phyloP scores from a whole-genome alignment of 1,139 yeast genomes.

The Geotrichum phurueaensis region DNA sequence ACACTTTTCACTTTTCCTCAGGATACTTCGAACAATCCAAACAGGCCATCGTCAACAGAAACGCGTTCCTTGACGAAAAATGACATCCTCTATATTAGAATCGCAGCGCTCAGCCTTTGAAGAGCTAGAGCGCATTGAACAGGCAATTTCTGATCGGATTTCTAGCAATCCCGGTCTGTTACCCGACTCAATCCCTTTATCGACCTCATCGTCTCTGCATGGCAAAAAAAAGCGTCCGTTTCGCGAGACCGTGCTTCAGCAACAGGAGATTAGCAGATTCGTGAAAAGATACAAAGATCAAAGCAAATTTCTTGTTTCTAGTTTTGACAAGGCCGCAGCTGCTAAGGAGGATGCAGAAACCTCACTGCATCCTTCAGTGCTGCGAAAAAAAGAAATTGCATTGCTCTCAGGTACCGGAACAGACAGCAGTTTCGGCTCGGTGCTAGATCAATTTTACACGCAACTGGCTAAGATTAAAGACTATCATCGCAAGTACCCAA shows the following conservation, averaged over 20 bases:
- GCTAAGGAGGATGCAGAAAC: constrained; percentile 17
- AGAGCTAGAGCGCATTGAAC: constrained; percentile 53
- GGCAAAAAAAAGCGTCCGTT: constrained; percentile 36
- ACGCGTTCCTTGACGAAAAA: neutral
- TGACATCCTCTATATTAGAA: constrained; percentile 32
- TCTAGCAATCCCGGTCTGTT: constrained; percentile 45
- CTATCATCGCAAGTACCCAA: constrained; percentile 33
- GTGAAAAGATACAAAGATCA: constrained; percentile 44
- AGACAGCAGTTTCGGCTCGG: constrained; percentile 13
- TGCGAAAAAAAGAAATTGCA: constrained; percentile 19
- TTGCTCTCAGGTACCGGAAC: constrained; percentile 7
- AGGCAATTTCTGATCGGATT: constrained; percentile 48
- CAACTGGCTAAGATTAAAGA: constrained; percentile 37
- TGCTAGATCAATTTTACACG: constrained; percentile 43
- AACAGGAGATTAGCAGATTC: constrained; percentile 60
- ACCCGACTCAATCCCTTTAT: constrained; percentile 30
- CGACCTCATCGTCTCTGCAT: constrained; percentile 27
- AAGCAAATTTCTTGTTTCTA: constrained; percentile 29
- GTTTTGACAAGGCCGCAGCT: neutral
- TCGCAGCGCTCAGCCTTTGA: constrained; percentile 40
- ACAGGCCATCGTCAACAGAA: neutral
- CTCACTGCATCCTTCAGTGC: constrained; percentile 17
- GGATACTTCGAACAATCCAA: neutral
- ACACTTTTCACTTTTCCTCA: neutral
- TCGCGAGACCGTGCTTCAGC: constrained; percentile 51